These are phyloP conservation scores for Skeletonema costatum DNA, from an alignment of 108 stramenopile genomes.

Conservation along the genomic window DNA sequence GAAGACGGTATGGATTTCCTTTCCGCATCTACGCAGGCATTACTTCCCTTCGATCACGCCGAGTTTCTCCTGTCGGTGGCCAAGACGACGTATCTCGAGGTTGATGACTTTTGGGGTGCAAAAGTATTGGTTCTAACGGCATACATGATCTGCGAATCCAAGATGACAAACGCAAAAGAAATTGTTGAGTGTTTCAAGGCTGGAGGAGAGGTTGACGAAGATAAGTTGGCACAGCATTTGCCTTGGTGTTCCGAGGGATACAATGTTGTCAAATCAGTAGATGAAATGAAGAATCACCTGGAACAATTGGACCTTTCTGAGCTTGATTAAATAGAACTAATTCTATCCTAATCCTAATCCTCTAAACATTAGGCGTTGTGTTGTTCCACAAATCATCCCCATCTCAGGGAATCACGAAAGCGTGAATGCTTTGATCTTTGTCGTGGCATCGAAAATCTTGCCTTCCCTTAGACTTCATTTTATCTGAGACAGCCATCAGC, in stretches of 20 bases:
- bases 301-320: neutral
- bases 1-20: neutral
- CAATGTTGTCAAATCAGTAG: neutral
- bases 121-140: neutral
- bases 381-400: too few relatives aligned
- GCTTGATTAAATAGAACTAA: too few relatives aligned
- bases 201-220: neutral
- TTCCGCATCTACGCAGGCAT: neutral
- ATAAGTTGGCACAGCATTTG: neutral
- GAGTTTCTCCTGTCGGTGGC: neutral
- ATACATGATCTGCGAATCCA: neutral
- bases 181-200: neutral
- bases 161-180: neutral
- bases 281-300: neutral
- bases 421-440: slow-evolving; percentile 78
- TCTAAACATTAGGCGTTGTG: too few relatives aligned
- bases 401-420: slow-evolving; percentile 63
- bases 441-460: slow-evolving; percentile 70
- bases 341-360: too few relatives aligned
- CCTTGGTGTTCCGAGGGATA: neutral
- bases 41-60: neutral
- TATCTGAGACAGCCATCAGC: slow-evolving; percentile 73
- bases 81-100: neutral
- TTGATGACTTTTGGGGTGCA: neutral
- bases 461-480: slow-evolving; percentile 68